Base-by-base conservation (phyloP, 169 alveolate species). In the Cyclospora cayetanensis region DNA sequence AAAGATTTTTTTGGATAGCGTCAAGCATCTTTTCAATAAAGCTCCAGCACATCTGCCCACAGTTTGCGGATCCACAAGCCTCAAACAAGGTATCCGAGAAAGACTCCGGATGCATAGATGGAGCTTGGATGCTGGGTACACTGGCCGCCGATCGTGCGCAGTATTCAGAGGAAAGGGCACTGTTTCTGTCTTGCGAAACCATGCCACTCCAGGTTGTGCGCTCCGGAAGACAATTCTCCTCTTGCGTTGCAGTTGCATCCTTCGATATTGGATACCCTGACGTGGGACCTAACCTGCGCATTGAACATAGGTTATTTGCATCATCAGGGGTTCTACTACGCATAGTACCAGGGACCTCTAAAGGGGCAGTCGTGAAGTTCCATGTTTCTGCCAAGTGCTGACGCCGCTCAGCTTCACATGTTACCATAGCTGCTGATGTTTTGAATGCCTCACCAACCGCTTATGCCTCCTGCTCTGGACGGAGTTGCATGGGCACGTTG, bases 11-110 rank as follows among this genome's bases (percentile, higher is more conserved):
- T 3, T 77, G 68, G 68, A 77, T 50, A n/a, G 88, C 88, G 18
- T 77, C 88, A 7, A 77, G 70, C 88, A 77, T 77, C 70, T 77
- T 41, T 29, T 66, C 88, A 25, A 70, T 77, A 53, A 77, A 77
- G 20, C 43, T 9, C 88, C 88, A 77, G 88, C 88, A 43, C 88
- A 77, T 42, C 27, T 46, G 42, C 70, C 39, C 88, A n/a, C 27
- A 27, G 43, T 46, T 7, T 4, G 31, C 50, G 68, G 46, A 27
- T 53, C 43, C 68, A 9, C 2, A 25, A 4, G 0, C 66, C 50
- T 37, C 20, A 25, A 5, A 2, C 50, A 15, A 15, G 31, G 70
- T 29, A 11, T 12, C 43, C 70, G 27, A 1, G 2, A 2, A 46
- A 37, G 66, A 4, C 60, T 77, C 70, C 9, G 27, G 35, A 35